Evolutionary conservation across 495 filamentous ascomycete species (phyloP).

Genomic region (Xylaria intraflava): DNA sequence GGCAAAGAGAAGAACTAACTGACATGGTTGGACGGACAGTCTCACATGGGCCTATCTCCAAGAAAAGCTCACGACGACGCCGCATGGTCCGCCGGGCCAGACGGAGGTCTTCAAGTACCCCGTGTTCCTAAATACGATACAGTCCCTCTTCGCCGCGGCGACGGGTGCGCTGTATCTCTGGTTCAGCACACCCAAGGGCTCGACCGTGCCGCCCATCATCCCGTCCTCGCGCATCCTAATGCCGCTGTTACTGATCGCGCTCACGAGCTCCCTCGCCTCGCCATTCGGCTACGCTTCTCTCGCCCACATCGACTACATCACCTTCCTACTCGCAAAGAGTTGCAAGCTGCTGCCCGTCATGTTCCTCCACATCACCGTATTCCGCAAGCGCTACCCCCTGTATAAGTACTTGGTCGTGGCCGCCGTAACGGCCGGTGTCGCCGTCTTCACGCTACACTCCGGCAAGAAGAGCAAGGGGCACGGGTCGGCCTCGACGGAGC

Average conservation of each 20-base stretch:
- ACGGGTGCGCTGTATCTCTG: constrained; percentile 77
- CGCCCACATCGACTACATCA: constrained; percentile 96
- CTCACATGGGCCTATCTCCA: constrained; percentile 93
- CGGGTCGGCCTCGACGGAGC: constrained; percentile 35
- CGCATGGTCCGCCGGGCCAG: constrained; percentile 55
- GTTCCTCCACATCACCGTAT: constrained; percentile 89
- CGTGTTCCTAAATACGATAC: constrained; percentile 91
- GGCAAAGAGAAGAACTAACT: constrained; percentile 1
- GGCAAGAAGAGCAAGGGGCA: constrained; percentile 50
- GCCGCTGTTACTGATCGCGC: constrained; percentile 77
- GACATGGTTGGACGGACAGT: constrained; percentile 39
- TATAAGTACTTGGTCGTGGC: constrained; percentile 96
- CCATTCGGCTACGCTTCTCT: constrained; percentile 94
- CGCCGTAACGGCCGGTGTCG: constrained; percentile 84
- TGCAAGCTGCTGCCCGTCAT: constrained; percentile 98
- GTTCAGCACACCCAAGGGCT: constrained; percentile 50
- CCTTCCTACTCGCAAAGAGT: constrained; percentile 93
- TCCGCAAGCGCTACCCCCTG: constrained; percentile 81
- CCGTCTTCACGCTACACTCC: constrained; percentile 87
- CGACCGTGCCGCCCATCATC: constrained; percentile 59
- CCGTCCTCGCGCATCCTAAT: constrained; percentile 63
- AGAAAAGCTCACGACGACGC: constrained; percentile 95
- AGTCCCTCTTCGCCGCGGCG: constrained; percentile 80
- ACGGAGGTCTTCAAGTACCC: constrained; percentile 82
- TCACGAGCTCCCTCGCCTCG: constrained; percentile 79